Evolutionary conservation across 768 basidiomycete species (phyloP).

Genomic region (Tubosaeta sp.): DNA sequence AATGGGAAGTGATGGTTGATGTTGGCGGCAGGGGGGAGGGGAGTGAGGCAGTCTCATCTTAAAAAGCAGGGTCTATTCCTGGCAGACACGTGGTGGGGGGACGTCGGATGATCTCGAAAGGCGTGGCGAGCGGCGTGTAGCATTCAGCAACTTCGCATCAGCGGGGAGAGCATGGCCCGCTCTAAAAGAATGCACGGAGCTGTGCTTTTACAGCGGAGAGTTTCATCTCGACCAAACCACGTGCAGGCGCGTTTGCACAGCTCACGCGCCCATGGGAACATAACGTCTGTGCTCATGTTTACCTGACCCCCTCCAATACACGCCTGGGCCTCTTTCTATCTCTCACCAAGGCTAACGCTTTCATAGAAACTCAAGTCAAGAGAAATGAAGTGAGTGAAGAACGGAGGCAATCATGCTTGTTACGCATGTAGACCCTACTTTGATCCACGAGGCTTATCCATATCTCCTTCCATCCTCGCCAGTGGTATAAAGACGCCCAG

Average conservation of each 20-base stretch:
- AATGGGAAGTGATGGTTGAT: slow-evolving; percentile 19
- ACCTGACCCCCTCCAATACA: no score
- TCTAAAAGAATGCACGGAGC: slow-evolving; percentile 23
- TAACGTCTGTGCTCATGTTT: no score
- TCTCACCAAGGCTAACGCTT: neutral
- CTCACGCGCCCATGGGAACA: no score
- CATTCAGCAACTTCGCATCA: slow-evolving; percentile 9
- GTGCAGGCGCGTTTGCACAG: no score
- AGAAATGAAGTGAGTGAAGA: neutral
- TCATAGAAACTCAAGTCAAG: neutral
- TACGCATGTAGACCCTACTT: neutral
- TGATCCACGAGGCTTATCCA: neutral
- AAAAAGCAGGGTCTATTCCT: slow-evolving; percentile 16
- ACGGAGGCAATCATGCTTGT: neutral
- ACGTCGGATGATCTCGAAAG: slow-evolving; percentile 21
- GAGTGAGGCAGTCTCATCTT: slow-evolving; percentile 28
- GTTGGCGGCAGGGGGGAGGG: slow-evolving; percentile 21
- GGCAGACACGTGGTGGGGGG: slow-evolving; percentile 28
- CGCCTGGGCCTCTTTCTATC: no score
- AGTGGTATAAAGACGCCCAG: neutral
- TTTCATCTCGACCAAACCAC: slow-evolving; percentile 15
- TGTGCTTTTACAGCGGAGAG: slow-evolving; percentile 18
- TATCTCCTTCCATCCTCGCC: no score
- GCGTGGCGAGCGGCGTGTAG: slow-evolving; percentile 30
- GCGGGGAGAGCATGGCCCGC: slow-evolving; percentile 20